Evolutionary conservation across 176 grass and related monocot genomes (phyloP).

Genomic region (Saccharum officinarum): DNA sequence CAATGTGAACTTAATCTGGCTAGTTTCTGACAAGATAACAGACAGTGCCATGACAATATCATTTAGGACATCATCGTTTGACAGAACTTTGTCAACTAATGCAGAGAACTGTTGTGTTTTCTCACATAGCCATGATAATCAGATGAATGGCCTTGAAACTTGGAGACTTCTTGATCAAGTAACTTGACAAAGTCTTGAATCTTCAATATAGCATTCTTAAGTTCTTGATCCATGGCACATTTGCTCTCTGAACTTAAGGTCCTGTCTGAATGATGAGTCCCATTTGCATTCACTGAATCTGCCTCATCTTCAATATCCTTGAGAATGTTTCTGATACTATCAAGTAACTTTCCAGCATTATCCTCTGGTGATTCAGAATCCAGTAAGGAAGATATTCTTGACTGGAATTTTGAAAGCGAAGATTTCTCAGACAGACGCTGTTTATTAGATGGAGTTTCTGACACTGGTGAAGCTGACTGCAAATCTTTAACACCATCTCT

Average conservation of each 20-base stretch:
- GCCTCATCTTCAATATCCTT: constrained; percentile 86
- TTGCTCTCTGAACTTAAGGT: constrained; percentile 39
- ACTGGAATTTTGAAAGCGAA: constrained; percentile 64
- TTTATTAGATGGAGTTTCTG: constrained; percentile 55
- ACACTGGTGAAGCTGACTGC: constrained; percentile 29
- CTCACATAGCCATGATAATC: constrained; percentile 53
- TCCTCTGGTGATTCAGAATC: constrained; percentile 56
- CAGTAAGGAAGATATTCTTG: constrained; percentile 74
- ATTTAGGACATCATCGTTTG: constrained; percentile 51
- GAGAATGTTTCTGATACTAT: constrained; percentile 72
- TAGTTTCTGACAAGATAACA: constrained; percentile 63
- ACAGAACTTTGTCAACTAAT: constrained; percentile 65
- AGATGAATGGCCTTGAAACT: constrained; percentile 57
- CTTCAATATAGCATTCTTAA: constrained; percentile 70
- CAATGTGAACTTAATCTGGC: constrained; percentile 66
- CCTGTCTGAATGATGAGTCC: not conserved
- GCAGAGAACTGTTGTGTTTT: constrained; percentile 74
- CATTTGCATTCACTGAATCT: constrained; percentile 42
- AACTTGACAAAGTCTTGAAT: constrained; percentile 83
- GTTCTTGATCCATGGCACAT: constrained; percentile 50
- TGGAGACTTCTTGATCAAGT: constrained; percentile 66
- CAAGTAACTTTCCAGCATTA: constrained; percentile 63
- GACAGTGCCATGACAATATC: constrained; percentile 64
- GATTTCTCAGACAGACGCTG: constrained; percentile 36
- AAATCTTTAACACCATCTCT: constrained; percentile 46